These are phyloP conservation scores for Suhomyces tanzawaensis DNA, from an alignment of 805 yeast genomes.

Conservation along the genomic window DNA sequence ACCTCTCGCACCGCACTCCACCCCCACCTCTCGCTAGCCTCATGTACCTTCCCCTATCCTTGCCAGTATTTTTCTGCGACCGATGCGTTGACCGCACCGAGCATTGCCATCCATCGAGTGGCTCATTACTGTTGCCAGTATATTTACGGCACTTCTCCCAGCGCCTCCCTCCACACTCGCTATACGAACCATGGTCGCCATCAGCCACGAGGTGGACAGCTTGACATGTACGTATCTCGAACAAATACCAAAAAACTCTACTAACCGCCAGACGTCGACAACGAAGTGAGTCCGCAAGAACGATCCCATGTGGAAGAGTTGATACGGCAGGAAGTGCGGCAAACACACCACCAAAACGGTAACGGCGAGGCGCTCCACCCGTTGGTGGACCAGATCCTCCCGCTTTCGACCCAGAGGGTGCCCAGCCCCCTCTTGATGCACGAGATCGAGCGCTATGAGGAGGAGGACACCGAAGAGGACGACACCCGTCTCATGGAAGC, in stretches of 20 bases:
- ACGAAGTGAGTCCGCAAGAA: conserved; percentile 34
- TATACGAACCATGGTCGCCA: conserved; percentile 12
- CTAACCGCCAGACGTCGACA: conserved; percentile 28
- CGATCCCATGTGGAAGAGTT: conserved; percentile 34
- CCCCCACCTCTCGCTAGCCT: too few species aligned
- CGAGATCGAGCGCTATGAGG: conserved; percentile 26
- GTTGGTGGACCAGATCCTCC: conserved; percentile 14
- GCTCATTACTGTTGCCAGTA: too few species aligned
- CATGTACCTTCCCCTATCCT: too few species aligned
- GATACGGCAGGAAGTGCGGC: conserved; percentile 24
- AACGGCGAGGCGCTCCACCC: conserved; percentile 13
- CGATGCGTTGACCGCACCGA: too few species aligned
- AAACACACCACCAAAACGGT: conserved; percentile 7
- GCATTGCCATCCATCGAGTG: too few species aligned
- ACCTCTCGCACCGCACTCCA: too few species aligned
- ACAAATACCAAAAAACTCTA: conserved; percentile 8
- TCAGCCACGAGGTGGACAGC: conserved; percentile 36
- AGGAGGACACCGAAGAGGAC: conserved; percentile 17
- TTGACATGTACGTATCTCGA: conserved; percentile 36
- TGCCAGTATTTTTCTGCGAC: too few species aligned
- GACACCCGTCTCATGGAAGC: conserved; percentile 19
- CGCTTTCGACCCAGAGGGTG: conserved; percentile 11
- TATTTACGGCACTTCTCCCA: background rate
- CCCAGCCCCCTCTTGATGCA: conserved; percentile 12
- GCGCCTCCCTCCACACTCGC: background rate